Percentiles rank a stretch among this genome's conserved stretches.
Evolutionary conservation across 2,329 filamentous ascomycete genomes (phyloP).

Genomic region (Tolypocladium sp.): DNA sequence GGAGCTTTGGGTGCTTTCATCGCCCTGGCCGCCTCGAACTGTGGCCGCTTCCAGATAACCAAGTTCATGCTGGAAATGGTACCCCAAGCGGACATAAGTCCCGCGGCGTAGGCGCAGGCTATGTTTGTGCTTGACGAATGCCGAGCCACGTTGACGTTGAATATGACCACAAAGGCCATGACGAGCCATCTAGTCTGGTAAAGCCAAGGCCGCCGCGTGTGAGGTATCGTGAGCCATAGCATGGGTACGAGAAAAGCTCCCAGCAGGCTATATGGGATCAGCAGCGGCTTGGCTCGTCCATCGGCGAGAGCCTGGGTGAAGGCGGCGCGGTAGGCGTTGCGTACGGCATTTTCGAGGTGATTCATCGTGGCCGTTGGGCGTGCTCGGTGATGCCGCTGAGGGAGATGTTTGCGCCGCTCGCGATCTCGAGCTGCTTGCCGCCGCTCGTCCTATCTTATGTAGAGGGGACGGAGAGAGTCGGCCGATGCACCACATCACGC

Average conservation of each 20-base stretch:
- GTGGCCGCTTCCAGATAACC: conserved; percentile 45
- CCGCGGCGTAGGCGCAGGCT: conserved; percentile 39
- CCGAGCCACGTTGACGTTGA: conserved; percentile 32
- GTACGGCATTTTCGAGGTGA: conserved; percentile 15
- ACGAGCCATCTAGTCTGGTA: conserved; percentile 41
- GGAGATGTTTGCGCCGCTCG: background rate
- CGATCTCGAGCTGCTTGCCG: background rate
- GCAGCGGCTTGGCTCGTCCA: conserved; percentile 34
- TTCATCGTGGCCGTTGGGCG: background rate
- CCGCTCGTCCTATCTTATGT: background rate
- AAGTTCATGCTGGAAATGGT: conserved; percentile 38
- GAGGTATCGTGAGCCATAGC: conserved; percentile 47
- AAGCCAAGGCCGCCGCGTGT: conserved; percentile 39
- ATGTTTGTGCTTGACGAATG: conserved; percentile 41
- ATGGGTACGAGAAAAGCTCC: conserved; percentile 39
- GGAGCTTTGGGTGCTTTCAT: conserved; percentile 16
- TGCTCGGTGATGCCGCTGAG: background rate
- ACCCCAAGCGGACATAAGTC: conserved; percentile 41
- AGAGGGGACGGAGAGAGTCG: background rate
- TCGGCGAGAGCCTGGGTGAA: conserved; percentile 27
- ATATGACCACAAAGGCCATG: conserved; percentile 29
- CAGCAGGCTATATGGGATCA: conserved; percentile 43
- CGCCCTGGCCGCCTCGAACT: conserved; percentile 46
- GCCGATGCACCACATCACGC: background rate
- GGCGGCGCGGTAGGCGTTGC: conserved; percentile 21